Evolutionary conservation across 163 green algal species (phyloP).

Genomic region (Picocystis sp.): DNA sequence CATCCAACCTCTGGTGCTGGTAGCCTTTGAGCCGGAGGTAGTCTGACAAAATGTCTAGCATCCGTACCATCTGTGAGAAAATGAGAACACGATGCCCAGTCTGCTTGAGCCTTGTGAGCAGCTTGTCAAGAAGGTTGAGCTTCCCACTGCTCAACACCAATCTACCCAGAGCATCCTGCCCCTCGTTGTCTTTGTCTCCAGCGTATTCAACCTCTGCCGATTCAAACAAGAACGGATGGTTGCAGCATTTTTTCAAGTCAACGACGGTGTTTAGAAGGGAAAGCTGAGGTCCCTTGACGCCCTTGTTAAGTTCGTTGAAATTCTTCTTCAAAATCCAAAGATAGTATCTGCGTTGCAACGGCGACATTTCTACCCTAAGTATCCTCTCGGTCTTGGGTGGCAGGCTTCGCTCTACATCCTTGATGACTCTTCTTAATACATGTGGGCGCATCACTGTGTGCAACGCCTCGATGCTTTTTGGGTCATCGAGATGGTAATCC

Average conservation of each 20-base stretch:
- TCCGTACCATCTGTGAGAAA: slow-evolving; percentile 89
- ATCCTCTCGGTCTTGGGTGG: slow-evolving; percentile 92
- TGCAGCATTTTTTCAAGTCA: slow-evolving; percentile 96
- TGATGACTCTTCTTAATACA: slow-evolving; percentile 90
- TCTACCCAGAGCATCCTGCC: slow-evolving; percentile 28
- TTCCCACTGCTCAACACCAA: slow-evolving; percentile 34
- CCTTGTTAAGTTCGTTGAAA: slow-evolving; percentile 44
- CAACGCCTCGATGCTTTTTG: slow-evolving; percentile 40
- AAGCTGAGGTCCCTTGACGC: slow-evolving; percentile 35
- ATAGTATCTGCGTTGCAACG: slow-evolving; percentile 92
- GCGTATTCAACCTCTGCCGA: slow-evolving; percentile 21
- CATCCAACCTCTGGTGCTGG: slow-evolving; percentile 81
- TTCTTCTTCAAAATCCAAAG: slow-evolving; percentile 76
- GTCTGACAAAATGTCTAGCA: slow-evolving; percentile 90
- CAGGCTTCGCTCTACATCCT: slow-evolving; percentile 80
- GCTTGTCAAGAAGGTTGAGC: slow-evolving; percentile 85
- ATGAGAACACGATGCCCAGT: slow-evolving; percentile 83
- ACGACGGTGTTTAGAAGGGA: slow-evolving; percentile 86
- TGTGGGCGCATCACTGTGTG: slow-evolving; percentile 71
- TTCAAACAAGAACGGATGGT: slow-evolving; percentile 94
- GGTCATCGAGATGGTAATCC: slow-evolving; percentile 34
- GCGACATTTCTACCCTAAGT: slow-evolving; percentile 81
- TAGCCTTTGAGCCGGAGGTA: slow-evolving; percentile 77
- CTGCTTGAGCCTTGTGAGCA: slow-evolving; percentile 66
- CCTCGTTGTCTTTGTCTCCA: slow-evolving; percentile 3